Conservation (phyloP, 78 protist species). For the Pigoraptor vietnamica region DNA sequence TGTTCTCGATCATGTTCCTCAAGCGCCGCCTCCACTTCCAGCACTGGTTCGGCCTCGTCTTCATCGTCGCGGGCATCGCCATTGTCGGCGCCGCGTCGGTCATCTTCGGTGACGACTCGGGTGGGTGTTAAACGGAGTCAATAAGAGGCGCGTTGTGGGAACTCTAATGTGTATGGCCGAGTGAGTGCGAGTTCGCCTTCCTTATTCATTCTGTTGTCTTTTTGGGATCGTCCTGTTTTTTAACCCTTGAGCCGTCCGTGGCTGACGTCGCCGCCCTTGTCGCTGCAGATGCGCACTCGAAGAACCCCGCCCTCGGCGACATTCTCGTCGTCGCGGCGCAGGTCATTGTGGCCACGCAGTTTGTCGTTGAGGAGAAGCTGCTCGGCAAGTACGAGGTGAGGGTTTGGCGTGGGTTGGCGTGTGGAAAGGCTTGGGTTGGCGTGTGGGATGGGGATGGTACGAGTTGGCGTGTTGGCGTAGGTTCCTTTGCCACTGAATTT, state of each 20-base stretch:
- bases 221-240: too few relatives aligned
- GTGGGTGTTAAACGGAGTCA: not conserved
- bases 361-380: not conserved
- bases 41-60: slow-evolving; percentile 23
- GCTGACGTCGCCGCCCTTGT: too few relatives aligned
- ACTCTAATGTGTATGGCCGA: not conserved
- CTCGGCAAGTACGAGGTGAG: not conserved
- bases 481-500: not conserved
- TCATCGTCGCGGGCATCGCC: slow-evolving; percentile 27
- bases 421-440: too few relatives aligned
- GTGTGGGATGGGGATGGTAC: too few relatives aligned
- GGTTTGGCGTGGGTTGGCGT: too few relatives aligned
- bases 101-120: not conserved
- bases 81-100: slow-evolving; percentile 32
- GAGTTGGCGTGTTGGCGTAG: too few relatives aligned
- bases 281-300: not conserved
- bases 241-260: too few relatives aligned
- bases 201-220: not conserved
- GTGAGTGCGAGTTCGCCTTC: not conserved
- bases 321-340: not conserved
- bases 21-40: not conserved
- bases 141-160: not conserved
- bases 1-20: slow-evolving; percentile 33
- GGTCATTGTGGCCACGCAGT: slow-evolving; percentile 2
- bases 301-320: not conserved